A percentile compares a stretch with the other conserved stretches of the same genome.
phyloP scores from a whole-genome alignment of 495 filamentous ascomycete species.

The Aspergillus diversus region DNA sequence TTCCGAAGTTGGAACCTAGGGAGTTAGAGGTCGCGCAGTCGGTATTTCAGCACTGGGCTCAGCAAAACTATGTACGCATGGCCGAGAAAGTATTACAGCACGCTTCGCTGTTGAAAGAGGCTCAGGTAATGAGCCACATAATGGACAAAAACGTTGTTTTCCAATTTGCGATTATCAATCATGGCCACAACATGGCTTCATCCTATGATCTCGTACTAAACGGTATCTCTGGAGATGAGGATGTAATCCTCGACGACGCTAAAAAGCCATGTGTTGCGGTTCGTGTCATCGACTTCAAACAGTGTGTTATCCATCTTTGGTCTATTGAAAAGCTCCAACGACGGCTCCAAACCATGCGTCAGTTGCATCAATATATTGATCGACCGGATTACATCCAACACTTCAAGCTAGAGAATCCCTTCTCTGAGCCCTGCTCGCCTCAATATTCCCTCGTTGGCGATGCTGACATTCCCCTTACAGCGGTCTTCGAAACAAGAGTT shows the following conservation, averaged over 20 bases:
- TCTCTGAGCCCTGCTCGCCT: constrained; percentile 85
- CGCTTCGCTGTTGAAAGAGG: constrained; percentile 87
- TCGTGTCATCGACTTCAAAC: constrained; percentile 89
- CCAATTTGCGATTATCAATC: constrained; percentile 89
- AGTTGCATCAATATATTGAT: constrained; percentile 94
- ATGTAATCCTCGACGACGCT: constrained; percentile 77
- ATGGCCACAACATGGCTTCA: constrained; percentile 85
- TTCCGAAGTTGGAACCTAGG: constrained; percentile 64
- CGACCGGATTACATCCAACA: constrained; percentile 88
- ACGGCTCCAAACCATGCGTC: constrained; percentile 86
- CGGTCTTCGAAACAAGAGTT: constrained; percentile 92
- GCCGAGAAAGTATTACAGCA: constrained; percentile 90
- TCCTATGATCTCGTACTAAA: constrained; percentile 96
- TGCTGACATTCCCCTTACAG: constrained; percentile 87
- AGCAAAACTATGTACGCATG: constrained; percentile 88
- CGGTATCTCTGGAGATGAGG: constrained; percentile 87
- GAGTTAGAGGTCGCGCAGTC: constrained; percentile 71
- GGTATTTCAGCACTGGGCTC: constrained; percentile 74
- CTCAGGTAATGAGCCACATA: constrained; percentile 96
- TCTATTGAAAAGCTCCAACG: constrained; percentile 89
- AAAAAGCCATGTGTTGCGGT: constrained; percentile 90
- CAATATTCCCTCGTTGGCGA: constrained; percentile 93
- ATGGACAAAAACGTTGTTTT: constrained; percentile 94
- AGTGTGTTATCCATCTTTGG: constrained; percentile 88
- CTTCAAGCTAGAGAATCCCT: constrained; percentile 67